Evolutionary conservation across 129 eudicot species (phyloP), one percentile per base, ranked within the genome.

Genomic region (Ambrosia artemisiifolia): DNA sequence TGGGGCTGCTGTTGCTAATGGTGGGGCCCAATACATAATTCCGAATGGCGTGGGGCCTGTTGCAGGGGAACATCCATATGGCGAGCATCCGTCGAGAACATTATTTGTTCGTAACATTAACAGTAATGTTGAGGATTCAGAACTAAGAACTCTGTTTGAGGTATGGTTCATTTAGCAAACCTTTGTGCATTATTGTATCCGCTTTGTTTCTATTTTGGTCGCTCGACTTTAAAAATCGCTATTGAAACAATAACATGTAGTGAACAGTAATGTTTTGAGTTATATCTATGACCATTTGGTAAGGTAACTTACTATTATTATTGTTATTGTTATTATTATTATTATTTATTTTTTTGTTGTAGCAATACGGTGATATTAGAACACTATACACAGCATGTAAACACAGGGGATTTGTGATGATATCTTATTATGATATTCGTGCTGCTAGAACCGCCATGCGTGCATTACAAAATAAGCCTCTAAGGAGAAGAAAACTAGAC

Each of bases 281-380:
- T 4, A 3, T 44, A 19, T 56, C 38, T 2, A 47, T 73, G 49
- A 49, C 50, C 63, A 7, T 42, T 14, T 0, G 13, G 54, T 11
- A 53, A 53, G 35, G 63, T 83, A 74, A 82, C 74, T 49, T 24
- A 24, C 28, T 24, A 24, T 24, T 24, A 24, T 24, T 24, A 1
- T 24, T 24, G 28, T 24, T 24, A 24, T 24, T 24, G 1, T 24
- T 24, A 24, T 24, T 24, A 24, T 24, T 24, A 24, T 24, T 24
- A 24, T 24, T 24, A 24, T 33, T 16, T 51, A 48, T 11, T 38
- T 77, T 48, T 49, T 55, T 33, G 30, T 67, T 76, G 48, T 71
- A 94, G 99, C 99, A 90, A 88, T 94, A 82, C 76, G 99, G 99
- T 10, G 94, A 90, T 74, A 94, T 94, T 73, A 82, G 97, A 74